Base-by-base conservation (phyloP, 306 rosid genomes). In the Fragaria iinumae region DNA sequence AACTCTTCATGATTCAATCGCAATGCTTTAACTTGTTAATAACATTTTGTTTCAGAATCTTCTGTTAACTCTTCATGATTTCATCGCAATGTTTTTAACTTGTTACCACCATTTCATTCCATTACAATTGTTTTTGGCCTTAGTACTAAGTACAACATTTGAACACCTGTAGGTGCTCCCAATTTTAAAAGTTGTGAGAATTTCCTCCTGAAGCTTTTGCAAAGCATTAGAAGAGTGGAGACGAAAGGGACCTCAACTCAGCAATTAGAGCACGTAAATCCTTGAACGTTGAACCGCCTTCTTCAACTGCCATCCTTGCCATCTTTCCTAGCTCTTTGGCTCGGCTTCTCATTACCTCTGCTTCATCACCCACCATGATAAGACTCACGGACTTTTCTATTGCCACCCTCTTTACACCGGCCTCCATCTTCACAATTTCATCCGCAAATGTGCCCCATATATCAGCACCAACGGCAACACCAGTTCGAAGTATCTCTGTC, bases 311-410 rank as follows among this genome's bases (percentile, higher is more conserved):
- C 76, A 20, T 71, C 80, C 25, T 55, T 52, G 80, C 80, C 72
- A 44, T 39, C 69, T 69, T 25, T 45, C 59, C 65, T 11, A 80
- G 49, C 2, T 0, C 64, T 62, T 11, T 76, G 16, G 81, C 81
- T 73, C 79, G 68, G 73, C 65, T 48, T 76, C 88, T 76, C 75
- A 85, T 82, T 52, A 2, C 81, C 52, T 76, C 77, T 25, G 74
- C 86, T 68, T 82, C 80, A 43, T 79, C 84, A 0, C 84, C 80
- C 17, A 60, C 78, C 88, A 85, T 85, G 11, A 82, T 53, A 48
- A 17, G 63, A 2, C 2, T 82, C 49, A 85, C 71, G 2, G 86
- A 82, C 69, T 83, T 65, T n/a, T 69, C 73, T 38, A 85, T 39
- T 1, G 74, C 76, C 63, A 20, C 76, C 2, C 49, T 72, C 65